Evolutionary conservation across 2,329 filamentous ascomycete species (phyloP), one percentile per base, ranked within the genome.

Genomic region (Botrytis cinerea): DNA sequence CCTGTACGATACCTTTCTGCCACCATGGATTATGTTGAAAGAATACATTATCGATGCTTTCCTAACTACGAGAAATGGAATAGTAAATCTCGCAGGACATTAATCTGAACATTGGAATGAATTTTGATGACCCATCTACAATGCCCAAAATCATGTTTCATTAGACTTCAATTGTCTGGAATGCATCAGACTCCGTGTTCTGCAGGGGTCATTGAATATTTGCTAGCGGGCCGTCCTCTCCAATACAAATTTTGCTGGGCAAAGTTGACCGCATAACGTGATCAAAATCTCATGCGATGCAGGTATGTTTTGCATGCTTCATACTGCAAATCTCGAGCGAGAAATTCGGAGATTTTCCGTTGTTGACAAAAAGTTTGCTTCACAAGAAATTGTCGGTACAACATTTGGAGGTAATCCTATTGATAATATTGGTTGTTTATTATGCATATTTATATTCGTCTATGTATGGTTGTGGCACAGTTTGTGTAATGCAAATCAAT

Each of bases 31-130:
- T 91, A 91, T 80, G 88, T 87, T 4, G 77, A 78, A 54, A 83
- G 86, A 73, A 89, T 91, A 60, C 88, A 90, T 77, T 80, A 84
- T 64, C 74, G 75, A 7, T 90, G 88, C 77, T 91, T 91, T 76
- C 83, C 86, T 0, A 88, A 91, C 51, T 90, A 90, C 77, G 82
- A 85, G 73, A 75, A 78, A 7, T 85, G 82, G 82, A 38, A 70
- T 32, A 64, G 22, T 28, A 25, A 64, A 64, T 3, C 28, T 14
- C 8, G 9, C 14, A n/a, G 20, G 10, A 22, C 1, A 28, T 35
- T 16, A 25, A 16, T 9, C 25, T 35, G 28, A 35, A 48, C 10
- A 9, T 16, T 25, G 6, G 12, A 25, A 18, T 22, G 28, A 6
- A 28, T n/a, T 64, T 46, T 4, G 28, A 35, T 46, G 18, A 20